phyloP scores from a whole-genome alignment of 2,329 filamentous ascomycete genomes.

The Alternaria brassicicola region DNA sequence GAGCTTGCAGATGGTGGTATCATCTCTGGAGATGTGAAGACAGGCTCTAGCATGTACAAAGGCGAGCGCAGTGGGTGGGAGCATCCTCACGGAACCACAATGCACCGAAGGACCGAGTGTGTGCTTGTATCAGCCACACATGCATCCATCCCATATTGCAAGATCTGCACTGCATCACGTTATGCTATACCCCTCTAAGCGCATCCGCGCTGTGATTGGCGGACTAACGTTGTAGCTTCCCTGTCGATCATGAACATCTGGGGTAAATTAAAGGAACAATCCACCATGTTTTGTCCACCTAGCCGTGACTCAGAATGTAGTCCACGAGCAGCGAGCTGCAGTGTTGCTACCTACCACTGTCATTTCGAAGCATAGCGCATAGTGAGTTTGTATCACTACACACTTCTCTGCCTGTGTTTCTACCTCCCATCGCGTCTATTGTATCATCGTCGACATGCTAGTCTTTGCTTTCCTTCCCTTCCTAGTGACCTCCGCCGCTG shows the following conservation, averaged over 20 bases:
- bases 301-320: not conserved
- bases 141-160: not conserved
- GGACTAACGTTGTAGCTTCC: slow-evolving; percentile 8
- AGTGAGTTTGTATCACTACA: not conserved
- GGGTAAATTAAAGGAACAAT: slow-evolving; percentile 21
- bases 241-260: slow-evolving; percentile 14
- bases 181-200: not conserved
- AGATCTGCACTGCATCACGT: not conserved
- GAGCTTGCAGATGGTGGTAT: slow-evolving; percentile 14
- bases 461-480: slow-evolving; percentile 23
- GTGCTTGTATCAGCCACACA: not conserved
- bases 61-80: not conserved
- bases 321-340: not conserved
- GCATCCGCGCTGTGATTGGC: slow-evolving; percentile 15
- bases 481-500: slow-evolving; percentile 23
- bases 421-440: not conserved
- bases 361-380: not conserved
- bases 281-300: not conserved
- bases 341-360: not conserved
- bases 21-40: slow-evolving; percentile 13
- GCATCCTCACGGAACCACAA: not conserved
- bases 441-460: slow-evolving; percentile 17
- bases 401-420: not conserved
- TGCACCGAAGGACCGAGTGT: not conserved
- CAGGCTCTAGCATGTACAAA: slow-evolving; percentile 12